These are phyloP conservation scores for Microdochium nivale DNA, from an alignment of 2,329 filamentous ascomycete species.

Conservation along the genomic window DNA sequence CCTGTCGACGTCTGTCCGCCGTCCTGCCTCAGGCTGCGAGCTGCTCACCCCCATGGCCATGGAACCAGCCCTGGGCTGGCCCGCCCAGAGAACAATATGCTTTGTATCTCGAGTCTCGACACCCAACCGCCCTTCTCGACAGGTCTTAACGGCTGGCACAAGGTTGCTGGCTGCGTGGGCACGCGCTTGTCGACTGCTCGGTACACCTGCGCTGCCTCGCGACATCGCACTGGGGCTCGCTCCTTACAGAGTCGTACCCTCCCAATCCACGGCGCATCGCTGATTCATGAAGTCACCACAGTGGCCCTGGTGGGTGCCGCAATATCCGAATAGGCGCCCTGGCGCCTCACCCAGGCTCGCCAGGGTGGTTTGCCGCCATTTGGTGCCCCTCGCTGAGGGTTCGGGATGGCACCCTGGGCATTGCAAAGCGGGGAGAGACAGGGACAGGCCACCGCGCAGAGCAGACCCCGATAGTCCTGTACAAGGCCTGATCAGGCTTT, in stretches of 20 bases:
- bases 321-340: neutral
- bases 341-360: neutral
- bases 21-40: too few species aligned
- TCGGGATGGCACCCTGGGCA: neutral
- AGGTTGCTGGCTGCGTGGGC: too few species aligned
- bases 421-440: neutral
- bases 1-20: too few species aligned
- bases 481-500: neutral
- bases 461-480: neutral
- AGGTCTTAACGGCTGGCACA: neutral
- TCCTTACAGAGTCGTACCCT: too few species aligned
- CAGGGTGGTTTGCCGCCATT: neutral
- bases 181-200: too few species aligned
- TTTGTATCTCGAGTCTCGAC: neutral
- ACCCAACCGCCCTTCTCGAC: neutral
- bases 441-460: neutral
- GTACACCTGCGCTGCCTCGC: too few species aligned
- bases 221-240: too few species aligned
- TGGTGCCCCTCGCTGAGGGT: neutral
- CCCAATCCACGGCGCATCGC: too few species aligned
- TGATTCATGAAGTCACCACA: too few species aligned
- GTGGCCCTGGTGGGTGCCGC: neutral
- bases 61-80: neutral
- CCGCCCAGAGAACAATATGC: neutral
- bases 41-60: neutral